phyloP scores from a whole-genome alignment of 2,329 filamentous ascomycete genomes.

The Didymella exigua region DNA sequence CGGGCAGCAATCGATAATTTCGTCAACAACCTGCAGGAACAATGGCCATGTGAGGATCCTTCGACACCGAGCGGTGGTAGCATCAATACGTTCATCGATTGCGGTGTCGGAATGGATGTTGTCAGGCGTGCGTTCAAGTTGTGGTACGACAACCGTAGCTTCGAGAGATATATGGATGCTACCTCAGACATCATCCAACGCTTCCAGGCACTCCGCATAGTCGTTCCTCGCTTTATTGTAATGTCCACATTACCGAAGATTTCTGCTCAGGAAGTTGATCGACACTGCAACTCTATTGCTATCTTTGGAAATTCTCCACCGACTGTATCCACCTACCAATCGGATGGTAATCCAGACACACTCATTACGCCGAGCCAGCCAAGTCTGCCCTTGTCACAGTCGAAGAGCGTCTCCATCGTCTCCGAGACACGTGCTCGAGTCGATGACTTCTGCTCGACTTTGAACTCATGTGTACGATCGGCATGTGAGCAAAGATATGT shows the following conservation, averaged over 20 bases:
- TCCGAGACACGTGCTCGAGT: conserved; percentile 7
- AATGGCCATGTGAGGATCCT: conserved; percentile 29
- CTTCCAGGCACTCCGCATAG: conserved; percentile 3
- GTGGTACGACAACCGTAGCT: conserved; percentile 49
- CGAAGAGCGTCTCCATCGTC: not conserved
- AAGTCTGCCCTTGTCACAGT: not conserved
- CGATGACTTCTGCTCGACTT: conserved; percentile 17
- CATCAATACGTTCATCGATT: conserved; percentile 24
- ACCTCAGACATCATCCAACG: conserved; percentile 17
- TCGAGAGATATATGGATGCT: conserved; percentile 40
- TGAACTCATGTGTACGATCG: conserved; percentile 18
- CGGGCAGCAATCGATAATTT: conserved; percentile 19
- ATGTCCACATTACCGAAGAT: not conserved
- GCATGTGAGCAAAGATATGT: conserved; percentile 31
- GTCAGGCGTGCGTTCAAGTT: conserved; percentile 23
- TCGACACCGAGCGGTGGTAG: conserved; percentile 1
- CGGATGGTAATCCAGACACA: not conserved
- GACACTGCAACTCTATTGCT: conserved; percentile 5
- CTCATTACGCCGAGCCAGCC: too few species aligned
- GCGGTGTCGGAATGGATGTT: conserved; percentile 14
- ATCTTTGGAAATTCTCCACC: conserved; percentile 11
- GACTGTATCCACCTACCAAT: not conserved
- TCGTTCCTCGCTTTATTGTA: not conserved
- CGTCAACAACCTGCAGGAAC: conserved; percentile 15
- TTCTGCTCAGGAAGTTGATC: not conserved